These are phyloP conservation scores for Ceratobasidium sp. DNA, from an alignment of 1,284 basidiomycete species.

Conservation along the genomic window DNA sequence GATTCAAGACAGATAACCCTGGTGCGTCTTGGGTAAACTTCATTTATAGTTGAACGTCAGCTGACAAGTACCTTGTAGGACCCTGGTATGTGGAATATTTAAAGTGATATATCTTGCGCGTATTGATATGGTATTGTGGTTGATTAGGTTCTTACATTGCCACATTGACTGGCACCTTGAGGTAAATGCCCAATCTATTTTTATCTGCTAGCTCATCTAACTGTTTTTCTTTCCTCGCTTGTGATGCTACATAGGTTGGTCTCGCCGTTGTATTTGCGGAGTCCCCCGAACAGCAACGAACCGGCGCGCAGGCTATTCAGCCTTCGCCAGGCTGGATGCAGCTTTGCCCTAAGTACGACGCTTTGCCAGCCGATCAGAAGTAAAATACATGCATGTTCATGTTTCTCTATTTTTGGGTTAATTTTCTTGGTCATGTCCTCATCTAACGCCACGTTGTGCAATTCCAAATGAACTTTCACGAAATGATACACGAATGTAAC, in stretches of 20 bases:
- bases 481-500: not conserved
- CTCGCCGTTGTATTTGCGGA: conserved; percentile 62
- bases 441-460: not conserved
- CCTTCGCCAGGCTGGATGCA: conserved; percentile 55
- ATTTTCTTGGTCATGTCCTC: not conserved
- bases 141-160: conserved; percentile 61
- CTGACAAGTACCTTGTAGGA: conserved; percentile 45
- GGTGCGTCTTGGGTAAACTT: conserved; percentile 48
- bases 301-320: conserved; percentile 40
- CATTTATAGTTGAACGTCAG: not conserved
- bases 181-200: conserved; percentile 52
- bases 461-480: not conserved
- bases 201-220: conserved; percentile 47
- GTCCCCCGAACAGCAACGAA: conserved; percentile 52
- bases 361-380: conserved; percentile 8
- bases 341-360: conserved; percentile 57
- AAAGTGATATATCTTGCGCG: not conserved
- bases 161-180: conserved; percentile 66
- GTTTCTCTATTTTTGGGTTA: not conserved
- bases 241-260: conserved; percentile 9
- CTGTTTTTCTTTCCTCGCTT: not conserved
- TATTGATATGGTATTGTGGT: not conserved
- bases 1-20: conserved; percentile 64
- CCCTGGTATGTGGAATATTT: conserved; percentile 55
- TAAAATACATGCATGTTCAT: not conserved